Base-by-base conservation (phyloP, 2,329 filamentous ascomycete genomes). In the Daldinia sp. region DNA sequence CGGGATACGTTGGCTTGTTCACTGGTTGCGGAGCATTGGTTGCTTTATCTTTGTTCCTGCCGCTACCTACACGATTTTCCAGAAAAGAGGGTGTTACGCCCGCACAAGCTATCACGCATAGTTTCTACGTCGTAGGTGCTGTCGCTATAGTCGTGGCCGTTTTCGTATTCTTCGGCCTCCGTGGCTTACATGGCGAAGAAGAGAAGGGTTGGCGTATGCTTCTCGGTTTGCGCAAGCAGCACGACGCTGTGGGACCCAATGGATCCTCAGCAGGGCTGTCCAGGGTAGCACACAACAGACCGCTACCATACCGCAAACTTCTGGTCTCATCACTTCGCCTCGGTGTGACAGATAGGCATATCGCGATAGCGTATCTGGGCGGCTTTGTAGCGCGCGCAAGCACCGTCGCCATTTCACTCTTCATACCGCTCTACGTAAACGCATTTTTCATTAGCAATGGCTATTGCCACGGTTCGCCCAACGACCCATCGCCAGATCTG, bases 371-470 rank as follows among this genome's bases (percentile, higher is more conserved):
- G 25, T 99, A 98, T 73, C 80, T 98, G 0, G 95, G 94, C 65
- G 95, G 95, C 1, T 97, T 98, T 72, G 94, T 99, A 2, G 94
- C 94, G 8, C 88, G 95, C 58, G 94, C 95, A 6, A 97, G 94
- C 0, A 97, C 93, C 0, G 95, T 99, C 4, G 94, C 92, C 53
- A 96, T 99, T 68, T 96, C 93, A 0, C 85, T 98, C 4, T 99
- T 98, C 78, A 91, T 99, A 55, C 95, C 95, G 0, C 85, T 99
- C 1, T 96, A 91, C 74, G 88, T 97, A 71, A 98, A 98, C 75
- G 89, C 92, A 21, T 97, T 92, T 77, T 98, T 94, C 77, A 91
- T 94, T 66, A 81, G 82, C 49, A 90, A 90, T 54, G 94, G 93
- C 2, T 90, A 91, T 68, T 98, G 95, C 79, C 84, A 87, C 37